Evolutionary conservation across 1,284 basidiomycete genomes (phyloP), one percentile per base, ranked within the genome.

Genomic region (Cryptococcus depauperatus): DNA sequence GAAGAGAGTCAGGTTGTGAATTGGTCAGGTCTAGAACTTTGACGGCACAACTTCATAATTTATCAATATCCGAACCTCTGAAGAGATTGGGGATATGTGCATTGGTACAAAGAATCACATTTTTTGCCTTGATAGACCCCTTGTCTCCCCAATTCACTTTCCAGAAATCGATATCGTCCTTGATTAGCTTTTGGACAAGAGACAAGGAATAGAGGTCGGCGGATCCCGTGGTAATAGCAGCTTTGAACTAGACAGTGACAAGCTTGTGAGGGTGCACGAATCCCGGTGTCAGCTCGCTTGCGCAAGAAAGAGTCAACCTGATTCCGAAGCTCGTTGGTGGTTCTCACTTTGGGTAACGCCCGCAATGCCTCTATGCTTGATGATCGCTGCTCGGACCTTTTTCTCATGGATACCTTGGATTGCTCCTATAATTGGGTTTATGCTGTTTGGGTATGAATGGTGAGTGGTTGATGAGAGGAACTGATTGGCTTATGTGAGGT

Each of bases 311-410:
- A 54, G 57, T 23, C 41, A 38, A 4, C 51, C 51, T 16, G 50
- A 56, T 40, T 56, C 62, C 3, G 62, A 65, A 46, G 56, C 59
- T 9, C 45, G 62, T 28, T 59, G 61, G 61, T 58, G 57, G 52
- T 50, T 44, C 14, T 45, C 57, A 11, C 42, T 57, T 1, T 56
- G 58, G 52, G 61, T 51, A 6, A 61, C 58, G 11, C 54, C 54
- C 7, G 50, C 59, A 38, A 56, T 62, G 11, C 62, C 62, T 9
- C 30, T 60, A 16, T 61, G 62, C 3, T 45, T 65, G n/a, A 58
- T 64, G 48, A 49, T 65, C 35, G 60, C 59, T 5, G 59, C 62
- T 9, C 64, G 61, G 61, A 65, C 61, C 8, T 56, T 51, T 28
- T 61, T 59, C 41, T 39, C 48, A 22, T 27, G 43, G 16, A 32